Conservation (phyloP, 805 yeast species). For the Candida multigemmis region DNA sequence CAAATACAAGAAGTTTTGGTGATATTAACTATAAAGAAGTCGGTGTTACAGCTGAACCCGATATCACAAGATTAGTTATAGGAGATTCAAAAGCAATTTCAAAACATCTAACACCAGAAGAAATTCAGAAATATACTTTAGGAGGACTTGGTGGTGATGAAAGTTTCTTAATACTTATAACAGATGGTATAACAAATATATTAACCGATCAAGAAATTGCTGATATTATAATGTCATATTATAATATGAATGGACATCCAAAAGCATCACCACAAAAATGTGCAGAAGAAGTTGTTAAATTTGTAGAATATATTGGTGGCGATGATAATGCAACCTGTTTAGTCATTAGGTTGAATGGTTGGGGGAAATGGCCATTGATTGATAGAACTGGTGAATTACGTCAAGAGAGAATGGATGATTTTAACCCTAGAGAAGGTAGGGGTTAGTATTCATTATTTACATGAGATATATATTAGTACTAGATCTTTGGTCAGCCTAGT, state of each 20-base stretch:
- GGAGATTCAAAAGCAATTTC: slow-evolving; percentile 41
- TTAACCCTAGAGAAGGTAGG: slow-evolving; percentile 20
- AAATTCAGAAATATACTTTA: slow-evolving; percentile 23
- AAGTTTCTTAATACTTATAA: slow-evolving; percentile 69
- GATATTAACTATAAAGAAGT: slow-evolving; percentile 70
- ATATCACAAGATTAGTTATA: slow-evolving; percentile 56
- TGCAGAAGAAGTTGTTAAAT: slow-evolving; percentile 77
- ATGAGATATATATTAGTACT: no score
- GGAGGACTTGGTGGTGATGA: slow-evolving; percentile 72
- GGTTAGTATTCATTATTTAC: no score
- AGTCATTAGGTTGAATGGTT: slow-evolving; percentile 71
- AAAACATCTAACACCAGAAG: slow-evolving; percentile 26
- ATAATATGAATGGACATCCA: slow-evolving; percentile 52
- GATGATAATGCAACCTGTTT: slow-evolving; percentile 94
- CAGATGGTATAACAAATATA: slow-evolving; percentile 82
- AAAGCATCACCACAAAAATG: slow-evolving; percentile 78
- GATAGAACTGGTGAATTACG: slow-evolving; percentile 81
- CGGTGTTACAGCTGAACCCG: slow-evolving; percentile 93
- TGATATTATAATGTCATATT: slow-evolving; percentile 70
- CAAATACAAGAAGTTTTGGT: slow-evolving; percentile 93
- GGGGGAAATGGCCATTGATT: slow-evolving; percentile 87
- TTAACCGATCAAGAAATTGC: slow-evolving; percentile 86
- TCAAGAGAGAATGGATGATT: slow-evolving; percentile 56
- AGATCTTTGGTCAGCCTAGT: no score
- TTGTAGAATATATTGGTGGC: slow-evolving; percentile 79